Evolutionary conservation across 164 flowering plant genomes (phyloP), one percentile per base, ranked within the genome.

Genomic region (Vitis cinerea): DNA sequence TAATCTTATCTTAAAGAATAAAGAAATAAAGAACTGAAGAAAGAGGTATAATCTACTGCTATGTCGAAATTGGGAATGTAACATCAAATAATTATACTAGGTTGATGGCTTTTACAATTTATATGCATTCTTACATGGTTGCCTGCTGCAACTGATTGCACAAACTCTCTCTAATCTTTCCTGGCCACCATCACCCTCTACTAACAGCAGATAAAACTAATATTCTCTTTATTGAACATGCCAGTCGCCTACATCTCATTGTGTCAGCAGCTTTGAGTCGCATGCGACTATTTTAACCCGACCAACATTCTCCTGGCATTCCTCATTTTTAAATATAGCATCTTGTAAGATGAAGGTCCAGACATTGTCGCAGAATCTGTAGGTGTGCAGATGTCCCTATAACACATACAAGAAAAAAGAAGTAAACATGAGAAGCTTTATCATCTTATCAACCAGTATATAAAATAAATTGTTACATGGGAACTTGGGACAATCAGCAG

Each of bases 271-370:
- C 86, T 88, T 88, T 13, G 92, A 88, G 71, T 88, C 92, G 52
- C 92, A 88, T 37, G 92, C 92, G 55, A 88, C 92, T 8, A 88
- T 88, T 78, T 88, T 88, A n/a, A 84, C 84, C 71, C 73, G 78
- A 37, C 82, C 78, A 48, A 86, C 88, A 58, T 50, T 74, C 77
- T 86, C 89, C 66, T 72, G 80, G 59, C 47, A 13, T 1, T 88
- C 92, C 67, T 88, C 92, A 52, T 69, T 83, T 79, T 88, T 88
- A 49, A 88, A 88, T 68, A 65, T 0, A 1, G 92, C 89, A 76
- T 84, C 75, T 56, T 86, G 92, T 58, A 88, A 73, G 68, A 88
- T 88, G 83, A 88, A 88, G 64, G 92, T 88, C 92, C 92, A 88
- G 3, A 88, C 92, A 75, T 88, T 88, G 84, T 88, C 92, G 61